A percentile compares a stretch with the other conserved stretches of the same genome.
These are phyloP conservation scores for Dipteronia dyeriana DNA, from an alignment of 345 rosid species.

Conservation along the genomic window DNA sequence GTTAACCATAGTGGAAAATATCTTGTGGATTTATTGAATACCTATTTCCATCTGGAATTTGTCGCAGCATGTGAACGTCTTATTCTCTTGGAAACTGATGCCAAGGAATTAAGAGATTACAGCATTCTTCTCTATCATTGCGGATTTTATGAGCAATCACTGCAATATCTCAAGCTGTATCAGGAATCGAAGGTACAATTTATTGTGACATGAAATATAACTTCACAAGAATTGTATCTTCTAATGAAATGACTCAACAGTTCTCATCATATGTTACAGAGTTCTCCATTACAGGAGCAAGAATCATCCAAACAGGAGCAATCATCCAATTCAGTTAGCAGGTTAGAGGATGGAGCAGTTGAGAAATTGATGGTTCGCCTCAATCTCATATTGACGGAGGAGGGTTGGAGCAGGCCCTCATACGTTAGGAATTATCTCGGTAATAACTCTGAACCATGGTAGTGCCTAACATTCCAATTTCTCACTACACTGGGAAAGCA, in stretches of 20 bases:
- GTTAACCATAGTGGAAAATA: not conserved
- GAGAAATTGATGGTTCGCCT: slow-evolving; percentile 57
- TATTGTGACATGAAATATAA: not conserved
- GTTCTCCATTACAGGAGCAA: slow-evolving; percentile 24
- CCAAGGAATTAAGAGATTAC: slow-evolving; percentile 63
- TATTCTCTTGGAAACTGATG: slow-evolving; percentile 50
- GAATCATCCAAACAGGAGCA: slow-evolving; percentile 17
- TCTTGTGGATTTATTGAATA: not conserved
- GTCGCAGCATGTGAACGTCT: slow-evolving; percentile 68
- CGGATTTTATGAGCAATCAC: slow-evolving; percentile 53
- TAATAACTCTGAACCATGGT: slow-evolving; percentile 66
- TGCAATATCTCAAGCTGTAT: slow-evolving; percentile 46
- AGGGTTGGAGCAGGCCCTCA: slow-evolving; percentile 54
- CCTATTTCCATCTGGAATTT: slow-evolving; percentile 4
- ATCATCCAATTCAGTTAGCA: slow-evolving; percentile 28
- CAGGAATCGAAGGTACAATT: slow-evolving; percentile 43
- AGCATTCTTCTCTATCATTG: slow-evolving; percentile 70
- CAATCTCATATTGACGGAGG: slow-evolving; percentile 57
- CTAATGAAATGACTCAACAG: not conserved
- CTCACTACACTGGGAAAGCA: not conserved
- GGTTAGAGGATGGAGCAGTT: slow-evolving; percentile 53
- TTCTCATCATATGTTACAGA: slow-evolving; percentile 25
- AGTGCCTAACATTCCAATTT: slow-evolving; percentile 6
- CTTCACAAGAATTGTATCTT: not conserved
- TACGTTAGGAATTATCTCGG: slow-evolving; percentile 50